These are phyloP conservation scores for Populus deltoides DNA, from an alignment of 345 rosid species.

Conservation along the genomic window DNA sequence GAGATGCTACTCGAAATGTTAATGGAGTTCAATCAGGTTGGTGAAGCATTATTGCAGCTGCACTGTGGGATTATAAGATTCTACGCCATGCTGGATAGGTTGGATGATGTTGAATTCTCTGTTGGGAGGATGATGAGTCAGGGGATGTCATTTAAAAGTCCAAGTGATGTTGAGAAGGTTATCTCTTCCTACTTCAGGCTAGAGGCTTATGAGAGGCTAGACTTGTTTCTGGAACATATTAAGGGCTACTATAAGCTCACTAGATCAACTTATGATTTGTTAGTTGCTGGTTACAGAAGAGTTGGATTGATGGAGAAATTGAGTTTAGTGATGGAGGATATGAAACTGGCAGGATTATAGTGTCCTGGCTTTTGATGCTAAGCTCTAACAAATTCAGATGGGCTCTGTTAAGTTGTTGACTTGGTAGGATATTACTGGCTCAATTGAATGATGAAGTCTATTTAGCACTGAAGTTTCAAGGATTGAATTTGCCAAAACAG, in stretches of 20 bases:
- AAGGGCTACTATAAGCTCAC: slow-evolving; percentile 24
- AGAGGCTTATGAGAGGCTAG: slow-evolving; percentile 41
- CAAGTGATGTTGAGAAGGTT: slow-evolving; percentile 38
- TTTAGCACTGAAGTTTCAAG: neutral
- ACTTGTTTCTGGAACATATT: slow-evolving; percentile 36
- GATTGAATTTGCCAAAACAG: neutral
- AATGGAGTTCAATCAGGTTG: slow-evolving; percentile 15
- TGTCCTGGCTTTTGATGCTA: neutral
- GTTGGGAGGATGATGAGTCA: slow-evolving; percentile 42
- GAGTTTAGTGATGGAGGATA: slow-evolving; percentile 27
- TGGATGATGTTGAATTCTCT: slow-evolving; percentile 43
- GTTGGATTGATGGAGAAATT: slow-evolving; percentile 30
- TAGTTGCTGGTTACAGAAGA: slow-evolving; percentile 41
- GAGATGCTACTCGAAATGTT: slow-evolving; percentile 30
- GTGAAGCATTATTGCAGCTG: slow-evolving; percentile 19
- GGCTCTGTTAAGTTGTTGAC: neutral
- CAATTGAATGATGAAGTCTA: neutral
- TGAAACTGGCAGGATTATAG: slow-evolving; percentile 25
- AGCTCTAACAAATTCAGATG: neutral
- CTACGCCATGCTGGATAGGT: slow-evolving; percentile 30
- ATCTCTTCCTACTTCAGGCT: slow-evolving; percentile 39
- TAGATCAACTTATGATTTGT: slow-evolving; percentile 34
- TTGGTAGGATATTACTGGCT: neutral
- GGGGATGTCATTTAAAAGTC: slow-evolving; percentile 30
- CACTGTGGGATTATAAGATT: slow-evolving; percentile 32